phyloP scores from a whole-genome alignment of 306 rosid species.

The Prunus davidiana region DNA sequence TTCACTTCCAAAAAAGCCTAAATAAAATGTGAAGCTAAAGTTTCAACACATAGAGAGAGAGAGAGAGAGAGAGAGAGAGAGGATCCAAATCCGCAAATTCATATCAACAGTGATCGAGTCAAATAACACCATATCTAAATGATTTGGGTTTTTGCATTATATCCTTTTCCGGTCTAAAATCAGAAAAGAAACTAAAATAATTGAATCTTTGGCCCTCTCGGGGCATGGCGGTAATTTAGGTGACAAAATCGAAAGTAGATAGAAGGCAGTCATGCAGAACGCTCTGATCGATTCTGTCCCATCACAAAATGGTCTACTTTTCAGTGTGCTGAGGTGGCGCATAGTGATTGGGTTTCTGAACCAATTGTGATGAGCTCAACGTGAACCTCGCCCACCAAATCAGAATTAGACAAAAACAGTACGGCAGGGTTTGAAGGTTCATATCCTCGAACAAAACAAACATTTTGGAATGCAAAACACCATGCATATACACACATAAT shows the following conservation, averaged over 20 bases:
- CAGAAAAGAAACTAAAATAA: background rate
- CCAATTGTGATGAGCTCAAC: background rate
- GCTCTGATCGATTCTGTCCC: background rate
- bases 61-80: too few species aligned
- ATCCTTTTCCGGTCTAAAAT: too few species aligned
- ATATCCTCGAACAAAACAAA: background rate
- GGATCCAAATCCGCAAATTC: background rate
- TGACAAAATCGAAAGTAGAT: background rate
- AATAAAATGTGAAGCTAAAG: too few species aligned
- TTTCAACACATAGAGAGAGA: background rate
- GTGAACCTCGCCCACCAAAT: background rate
- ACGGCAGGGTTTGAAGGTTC: background rate
- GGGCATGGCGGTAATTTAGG: background rate
- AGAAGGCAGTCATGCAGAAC: background rate
- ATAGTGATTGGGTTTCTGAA: background rate
- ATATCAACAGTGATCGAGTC: too few species aligned
- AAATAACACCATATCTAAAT: too few species aligned
- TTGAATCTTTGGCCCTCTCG: background rate
- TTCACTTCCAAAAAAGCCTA: too few species aligned
- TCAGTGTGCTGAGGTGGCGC: background rate
- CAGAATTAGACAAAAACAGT: background rate
- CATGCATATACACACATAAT: background rate
- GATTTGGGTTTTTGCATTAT: too few species aligned
- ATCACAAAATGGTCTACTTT: background rate
- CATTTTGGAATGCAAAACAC: background rate